Percentiles rank a stretch among this genome's conserved stretches.
Evolutionary conservation across 2,329 filamentous ascomycete genomes (phyloP).

Genomic region (Aspergillus udagawae): DNA sequence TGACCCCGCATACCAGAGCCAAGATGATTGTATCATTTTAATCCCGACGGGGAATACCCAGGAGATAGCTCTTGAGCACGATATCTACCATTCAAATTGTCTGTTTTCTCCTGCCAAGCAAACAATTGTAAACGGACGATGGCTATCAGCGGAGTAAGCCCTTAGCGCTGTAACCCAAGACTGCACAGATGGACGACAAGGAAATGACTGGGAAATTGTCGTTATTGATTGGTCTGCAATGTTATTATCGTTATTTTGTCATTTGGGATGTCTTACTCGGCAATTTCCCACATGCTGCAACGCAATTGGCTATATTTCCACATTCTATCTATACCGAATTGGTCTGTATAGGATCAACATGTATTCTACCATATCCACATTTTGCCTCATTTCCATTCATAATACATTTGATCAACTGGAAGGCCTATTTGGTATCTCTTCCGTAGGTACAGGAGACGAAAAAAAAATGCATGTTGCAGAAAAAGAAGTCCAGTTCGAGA

Average conservation of each 20-base stretch:
- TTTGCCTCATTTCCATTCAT: too few relatives aligned
- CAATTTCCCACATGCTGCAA: neutral
- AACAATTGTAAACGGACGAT: neutral
- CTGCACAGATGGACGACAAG: neutral
- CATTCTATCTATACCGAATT: too few relatives aligned
- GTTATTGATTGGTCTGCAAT: neutral
- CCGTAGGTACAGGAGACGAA: too few relatives aligned
- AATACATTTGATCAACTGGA: too few relatives aligned
- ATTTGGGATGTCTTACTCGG: neutral
- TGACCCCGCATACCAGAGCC: neutral
- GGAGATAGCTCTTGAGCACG: neutral
- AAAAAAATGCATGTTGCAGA: too few relatives aligned
- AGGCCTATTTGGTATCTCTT: too few relatives aligned
- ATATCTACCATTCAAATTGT: neutral
- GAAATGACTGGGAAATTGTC: neutral
- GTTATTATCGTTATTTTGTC: neutral
- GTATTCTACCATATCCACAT: too few relatives aligned
- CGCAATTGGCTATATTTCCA: too few relatives aligned
- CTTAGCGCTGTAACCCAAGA: slow-evolving; percentile 11
- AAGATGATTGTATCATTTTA: neutral
- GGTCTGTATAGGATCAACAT: too few relatives aligned
- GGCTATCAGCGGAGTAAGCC: neutral
- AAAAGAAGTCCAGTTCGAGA: too few relatives aligned
- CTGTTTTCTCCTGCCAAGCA: neutral
- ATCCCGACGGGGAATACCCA: neutral